phyloP scores from a whole-genome alignment of 2,329 filamentous ascomycete species.

The Mycogone perniciosa region DNA sequence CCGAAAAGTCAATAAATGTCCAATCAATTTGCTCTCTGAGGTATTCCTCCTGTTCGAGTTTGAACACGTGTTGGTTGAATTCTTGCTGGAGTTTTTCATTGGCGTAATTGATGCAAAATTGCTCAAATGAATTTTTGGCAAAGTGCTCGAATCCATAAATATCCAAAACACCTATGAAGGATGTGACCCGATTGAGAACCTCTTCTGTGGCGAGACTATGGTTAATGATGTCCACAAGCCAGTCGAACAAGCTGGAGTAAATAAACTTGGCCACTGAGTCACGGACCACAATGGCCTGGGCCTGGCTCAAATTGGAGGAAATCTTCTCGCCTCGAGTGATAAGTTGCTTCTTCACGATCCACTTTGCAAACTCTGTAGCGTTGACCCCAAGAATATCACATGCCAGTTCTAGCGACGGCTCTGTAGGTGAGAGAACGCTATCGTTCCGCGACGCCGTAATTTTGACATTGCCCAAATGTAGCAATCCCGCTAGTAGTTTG shows the following conservation, averaged over 20 bases:
- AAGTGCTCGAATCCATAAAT: slow-evolving; percentile 99
- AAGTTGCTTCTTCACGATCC: slow-evolving; percentile 98
- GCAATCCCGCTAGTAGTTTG: slow-evolving; percentile 77
- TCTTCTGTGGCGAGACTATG: slow-evolving; percentile 81
- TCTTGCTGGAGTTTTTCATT: slow-evolving; percentile 99
- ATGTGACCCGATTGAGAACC: slow-evolving; percentile 71
- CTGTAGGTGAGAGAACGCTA: slow-evolving; percentile 71
- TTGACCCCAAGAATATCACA: slow-evolving; percentile 85
- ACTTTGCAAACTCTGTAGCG: slow-evolving; percentile 80
- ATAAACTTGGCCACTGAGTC: slow-evolving; percentile 99
- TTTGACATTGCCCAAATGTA: slow-evolving; percentile 95
- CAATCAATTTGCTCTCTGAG: slow-evolving; percentile 94
- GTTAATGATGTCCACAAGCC: slow-evolving; percentile 98
- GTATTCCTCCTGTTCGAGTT: slow-evolving; percentile 97
- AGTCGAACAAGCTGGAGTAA: slow-evolving; percentile 97
- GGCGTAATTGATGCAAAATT: slow-evolving; percentile 99
- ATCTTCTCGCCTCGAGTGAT: slow-evolving; percentile 97
- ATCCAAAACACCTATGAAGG: slow-evolving; percentile 97
- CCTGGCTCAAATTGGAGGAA: slow-evolving; percentile 86
- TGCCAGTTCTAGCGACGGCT: slow-evolving; percentile 76
- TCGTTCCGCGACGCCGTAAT: slow-evolving; percentile 87
- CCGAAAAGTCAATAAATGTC: slow-evolving; percentile 99
- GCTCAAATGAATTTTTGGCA: slow-evolving; percentile 98
- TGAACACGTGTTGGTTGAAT: slow-evolving; percentile 99
- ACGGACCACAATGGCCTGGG: slow-evolving; percentile 87